phyloP scores from a whole-genome alignment of 805 yeast genomes.

The Torulaspora franciscae region DNA sequence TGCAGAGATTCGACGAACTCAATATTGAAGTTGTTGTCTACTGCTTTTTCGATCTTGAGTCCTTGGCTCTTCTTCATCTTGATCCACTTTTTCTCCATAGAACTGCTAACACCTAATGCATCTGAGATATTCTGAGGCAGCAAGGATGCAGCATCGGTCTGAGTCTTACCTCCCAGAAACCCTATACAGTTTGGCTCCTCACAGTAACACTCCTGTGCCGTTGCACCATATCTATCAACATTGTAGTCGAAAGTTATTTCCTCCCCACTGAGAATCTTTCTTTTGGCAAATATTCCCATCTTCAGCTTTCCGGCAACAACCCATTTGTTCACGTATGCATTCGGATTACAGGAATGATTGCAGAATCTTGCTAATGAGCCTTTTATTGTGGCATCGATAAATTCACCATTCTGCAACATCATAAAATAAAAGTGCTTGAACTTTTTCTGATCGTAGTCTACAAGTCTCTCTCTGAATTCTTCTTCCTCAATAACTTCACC shows the following conservation, averaged over 20 bases:
- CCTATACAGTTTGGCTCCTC: slow-evolving; percentile 91
- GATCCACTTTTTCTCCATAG: slow-evolving; percentile 68
- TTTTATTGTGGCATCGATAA: slow-evolving; percentile 87
- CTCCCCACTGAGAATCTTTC: slow-evolving; percentile 68
- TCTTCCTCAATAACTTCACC: slow-evolving; percentile 89
- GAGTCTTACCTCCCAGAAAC: slow-evolving; percentile 93
- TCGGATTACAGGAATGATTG: slow-evolving; percentile 93
- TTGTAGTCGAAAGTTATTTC: slow-evolving; percentile 81
- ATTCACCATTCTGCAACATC: slow-evolving; percentile 91
- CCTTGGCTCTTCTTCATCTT: slow-evolving; percentile 50
- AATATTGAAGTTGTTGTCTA: slow-evolving; percentile 55
- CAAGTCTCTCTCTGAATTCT: slow-evolving; percentile 69
- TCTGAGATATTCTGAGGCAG: slow-evolving; percentile 80
- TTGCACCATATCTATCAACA: slow-evolving; percentile 94
- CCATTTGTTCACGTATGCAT: slow-evolving; percentile 95
- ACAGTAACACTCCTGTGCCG: slow-evolving; percentile 90
- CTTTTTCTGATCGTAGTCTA: slow-evolving; percentile 62
- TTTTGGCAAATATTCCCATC: slow-evolving; percentile 92
- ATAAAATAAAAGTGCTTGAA: slow-evolving; percentile 86
- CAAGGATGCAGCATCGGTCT: slow-evolving; percentile 81
- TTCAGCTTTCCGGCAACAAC: slow-evolving; percentile 83
- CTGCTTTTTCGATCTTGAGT: slow-evolving; percentile 39
- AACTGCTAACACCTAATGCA: slow-evolving; percentile 71
- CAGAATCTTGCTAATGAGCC: slow-evolving; percentile 90
- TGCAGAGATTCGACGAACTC: slow-evolving; percentile 59